Conservation (phyloP, 1,284 basidiomycete species). For the Boletus smithii region DNA sequence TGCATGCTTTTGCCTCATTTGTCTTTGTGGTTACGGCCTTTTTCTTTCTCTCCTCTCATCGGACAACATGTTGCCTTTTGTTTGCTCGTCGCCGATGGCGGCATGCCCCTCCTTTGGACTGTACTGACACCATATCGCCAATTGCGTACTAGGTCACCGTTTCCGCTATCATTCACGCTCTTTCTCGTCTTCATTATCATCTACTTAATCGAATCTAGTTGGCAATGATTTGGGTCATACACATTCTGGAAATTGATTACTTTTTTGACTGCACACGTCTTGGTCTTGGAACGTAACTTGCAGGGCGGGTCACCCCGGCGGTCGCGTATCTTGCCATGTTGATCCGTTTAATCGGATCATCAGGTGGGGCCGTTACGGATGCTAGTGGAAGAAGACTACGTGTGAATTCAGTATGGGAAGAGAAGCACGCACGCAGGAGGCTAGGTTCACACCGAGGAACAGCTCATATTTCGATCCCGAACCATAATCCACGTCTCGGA, state of each 20-base stretch:
- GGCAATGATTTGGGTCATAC: constrained; percentile 17
- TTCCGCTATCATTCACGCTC: constrained; percentile 15
- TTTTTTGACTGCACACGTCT: not conserved
- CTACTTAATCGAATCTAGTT: constrained; percentile 32
- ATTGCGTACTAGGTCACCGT: constrained; percentile 17
- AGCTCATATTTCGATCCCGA: too few species aligned
- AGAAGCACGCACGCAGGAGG: not conserved
- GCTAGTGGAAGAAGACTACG: not conserved
- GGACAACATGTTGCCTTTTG: constrained; percentile 17
- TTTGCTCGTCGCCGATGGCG: constrained; percentile 5
- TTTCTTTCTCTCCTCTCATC: constrained; percentile 1
- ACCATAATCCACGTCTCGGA: too few species aligned
- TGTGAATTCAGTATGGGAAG: not conserved
- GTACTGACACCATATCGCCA: constrained; percentile 8
- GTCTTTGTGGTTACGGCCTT: not conserved
- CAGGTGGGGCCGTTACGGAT: not conserved
- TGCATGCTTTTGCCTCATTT: not conserved
- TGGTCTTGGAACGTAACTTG: not conserved
- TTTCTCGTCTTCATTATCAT: constrained; percentile 23
- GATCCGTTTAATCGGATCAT: not conserved
- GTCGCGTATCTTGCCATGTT: not conserved
- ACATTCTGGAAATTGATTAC: constrained; percentile 10
- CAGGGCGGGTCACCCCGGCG: not conserved
- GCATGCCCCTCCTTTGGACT: constrained; percentile 23
- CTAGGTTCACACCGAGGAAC: too few species aligned